A percentile compares a stretch with the other conserved stretches of the same genome.
phyloP scores from a whole-genome alignment of 139 green algal species.

The Spirogloea muscicola region DNA sequence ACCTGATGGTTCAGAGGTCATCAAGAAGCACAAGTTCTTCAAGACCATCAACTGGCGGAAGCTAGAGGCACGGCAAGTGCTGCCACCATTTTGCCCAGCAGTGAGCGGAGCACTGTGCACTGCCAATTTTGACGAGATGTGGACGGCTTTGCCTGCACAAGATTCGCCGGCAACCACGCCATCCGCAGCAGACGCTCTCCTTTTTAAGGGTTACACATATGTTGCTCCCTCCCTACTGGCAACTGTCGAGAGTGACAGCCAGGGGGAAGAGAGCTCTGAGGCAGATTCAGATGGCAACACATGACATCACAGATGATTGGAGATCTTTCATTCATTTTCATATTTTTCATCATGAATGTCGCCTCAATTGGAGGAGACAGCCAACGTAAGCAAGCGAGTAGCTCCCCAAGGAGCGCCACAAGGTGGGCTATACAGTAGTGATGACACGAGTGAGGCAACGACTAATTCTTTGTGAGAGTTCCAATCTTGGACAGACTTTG shows the following conservation, averaged over 20 bases:
- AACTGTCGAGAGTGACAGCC: conserved; percentile 31
- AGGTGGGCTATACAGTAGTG: no score
- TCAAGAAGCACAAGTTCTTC: conserved; percentile 89
- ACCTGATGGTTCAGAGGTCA: conserved; percentile 54
- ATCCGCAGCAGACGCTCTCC: neutral
- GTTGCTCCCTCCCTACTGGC: conserved; percentile 9
- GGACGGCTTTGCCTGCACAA: conserved; percentile 63
- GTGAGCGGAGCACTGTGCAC: conserved; percentile 50
- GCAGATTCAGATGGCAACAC: no score
- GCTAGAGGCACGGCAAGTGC: conserved; percentile 68
- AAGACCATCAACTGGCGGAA: conserved; percentile 75
- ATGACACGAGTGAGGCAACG: no score
- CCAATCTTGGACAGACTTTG: no score
- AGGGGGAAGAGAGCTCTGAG: no score
- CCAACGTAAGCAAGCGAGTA: no score
- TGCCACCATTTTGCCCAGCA: conserved; percentile 77
- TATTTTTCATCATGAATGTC: no score
- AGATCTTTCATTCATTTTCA: no score
- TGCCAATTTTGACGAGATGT: conserved; percentile 85
- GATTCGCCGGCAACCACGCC: conserved; percentile 63
- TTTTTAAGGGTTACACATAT: conserved; percentile 37
- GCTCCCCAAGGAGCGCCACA: no score
- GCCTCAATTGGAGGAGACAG: no score
- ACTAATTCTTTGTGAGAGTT: no score
- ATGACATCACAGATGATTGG: no score